phyloP scores from a whole-genome alignment of 2,329 filamentous ascomycete species.

The Aureobasidium pullulans region DNA sequence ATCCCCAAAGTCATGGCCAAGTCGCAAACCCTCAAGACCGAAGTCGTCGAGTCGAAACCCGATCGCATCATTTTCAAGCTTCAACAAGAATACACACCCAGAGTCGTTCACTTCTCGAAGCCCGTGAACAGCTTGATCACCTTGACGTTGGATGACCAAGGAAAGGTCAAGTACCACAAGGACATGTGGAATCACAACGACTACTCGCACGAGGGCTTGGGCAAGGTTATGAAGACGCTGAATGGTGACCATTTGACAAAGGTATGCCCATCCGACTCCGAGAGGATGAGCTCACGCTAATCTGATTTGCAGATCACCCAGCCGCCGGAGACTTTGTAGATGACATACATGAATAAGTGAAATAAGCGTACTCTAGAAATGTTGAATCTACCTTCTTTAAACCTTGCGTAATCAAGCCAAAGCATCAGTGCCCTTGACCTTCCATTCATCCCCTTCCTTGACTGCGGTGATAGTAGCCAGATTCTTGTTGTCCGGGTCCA shows the following conservation, averaged over 20 bases:
- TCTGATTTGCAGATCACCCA: constrained; percentile 7
- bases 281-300: background rate
- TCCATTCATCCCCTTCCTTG: constrained; percentile 29
- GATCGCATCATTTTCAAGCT: constrained; percentile 42
- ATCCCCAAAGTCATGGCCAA: constrained; percentile 37
- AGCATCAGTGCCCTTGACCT: constrained; percentile 16
- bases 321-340: constrained; percentile 14
- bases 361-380: background rate
- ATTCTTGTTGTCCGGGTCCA: constrained; percentile 27
- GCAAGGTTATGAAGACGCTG: constrained; percentile 42
- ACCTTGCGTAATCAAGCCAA: background rate
- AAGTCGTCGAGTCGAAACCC: constrained; percentile 33
- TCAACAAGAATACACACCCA: constrained; percentile 41
- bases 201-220: constrained; percentile 40
- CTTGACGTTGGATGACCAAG: constrained; percentile 32
- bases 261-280: background rate
- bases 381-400: background rate
- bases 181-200: constrained; percentile 46
- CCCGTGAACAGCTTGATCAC: constrained; percentile 36
- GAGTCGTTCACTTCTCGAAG: constrained; percentile 30
- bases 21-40: constrained; percentile 34
- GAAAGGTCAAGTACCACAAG: constrained; percentile 42
- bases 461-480: constrained; percentile 26
- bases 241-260: constrained; percentile 42
- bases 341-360: background rate